Conservation (phyloP, 352 stramenopile genomes). For the Pythium periplocum region DNA sequence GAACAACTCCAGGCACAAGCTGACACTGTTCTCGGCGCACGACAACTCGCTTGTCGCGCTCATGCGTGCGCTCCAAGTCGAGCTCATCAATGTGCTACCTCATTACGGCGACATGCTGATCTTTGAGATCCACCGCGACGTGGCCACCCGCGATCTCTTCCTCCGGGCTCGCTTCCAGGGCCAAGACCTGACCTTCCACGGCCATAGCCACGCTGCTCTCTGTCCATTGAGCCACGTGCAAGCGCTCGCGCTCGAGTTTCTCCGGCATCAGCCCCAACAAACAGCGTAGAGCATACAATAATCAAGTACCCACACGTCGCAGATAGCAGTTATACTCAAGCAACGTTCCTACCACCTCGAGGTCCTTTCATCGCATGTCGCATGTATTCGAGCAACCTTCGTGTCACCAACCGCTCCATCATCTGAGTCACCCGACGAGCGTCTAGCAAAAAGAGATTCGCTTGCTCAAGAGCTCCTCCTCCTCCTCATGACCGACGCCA, state of each 20-base stretch:
- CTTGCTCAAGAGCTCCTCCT: too few species aligned
- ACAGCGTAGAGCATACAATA: not conserved
- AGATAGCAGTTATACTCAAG: not conserved
- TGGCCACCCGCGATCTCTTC: conserved; percentile 34
- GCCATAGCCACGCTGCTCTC: conserved; percentile 33
- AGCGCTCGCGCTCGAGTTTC: conserved; percentile 34
- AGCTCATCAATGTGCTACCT: conserved; percentile 46
- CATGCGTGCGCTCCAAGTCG: conserved; percentile 53
- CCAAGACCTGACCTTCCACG: conserved; percentile 30
- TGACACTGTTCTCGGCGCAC: conserved; percentile 76
- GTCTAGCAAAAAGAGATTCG: too few species aligned
- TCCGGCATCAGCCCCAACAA: conserved; percentile 5
- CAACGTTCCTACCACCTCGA: too few species aligned
- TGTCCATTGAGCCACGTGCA: conserved; percentile 58
- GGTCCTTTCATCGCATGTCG: too few species aligned
- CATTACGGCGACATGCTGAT: conserved; percentile 68
- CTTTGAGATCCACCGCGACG: conserved; percentile 61
- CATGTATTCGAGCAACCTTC: conserved; percentile 14
- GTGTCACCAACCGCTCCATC: conserved; percentile 12
- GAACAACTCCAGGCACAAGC: conserved; percentile 27
- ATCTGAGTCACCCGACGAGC: too few species aligned
- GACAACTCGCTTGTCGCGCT: conserved; percentile 79
- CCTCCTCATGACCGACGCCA: too few species aligned
- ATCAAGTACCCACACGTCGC: conserved; percentile 14
- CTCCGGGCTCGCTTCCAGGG: conserved; percentile 54